Evolutionary conservation across 306 rosid species (phyloP), one percentile per base, ranked within the genome.

Genomic region (Fagus sylvatica): DNA sequence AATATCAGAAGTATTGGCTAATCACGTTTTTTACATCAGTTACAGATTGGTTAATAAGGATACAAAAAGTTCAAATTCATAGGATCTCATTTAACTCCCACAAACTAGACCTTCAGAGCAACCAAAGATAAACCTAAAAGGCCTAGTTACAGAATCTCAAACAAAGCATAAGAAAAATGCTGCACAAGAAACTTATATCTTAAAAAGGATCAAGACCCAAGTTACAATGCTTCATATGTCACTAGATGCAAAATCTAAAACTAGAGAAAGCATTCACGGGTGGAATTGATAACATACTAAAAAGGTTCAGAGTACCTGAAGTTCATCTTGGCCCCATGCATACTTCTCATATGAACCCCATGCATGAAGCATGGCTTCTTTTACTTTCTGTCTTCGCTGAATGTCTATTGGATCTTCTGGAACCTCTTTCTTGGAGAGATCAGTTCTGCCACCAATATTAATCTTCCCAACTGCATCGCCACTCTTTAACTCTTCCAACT

Each of bases 241-340:
- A 10, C 36, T 16, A 8, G 5, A 53, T 53, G 49, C 6, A 53
- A 13, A 72, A 16, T 40, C 3, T 17, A n/a, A 53, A 33, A 12
- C 48, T 17, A 36, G 36, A 66, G 30, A 32, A 34, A 78, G 49
- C 53, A 54, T 5, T 16, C 3, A 7, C 8, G 3, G 8, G 32
- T 69, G 46, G 32, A 56, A 54, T 34, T 51, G 16, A 37, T 17
- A 57, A 43, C 53, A 19, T 22, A 53, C 53, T 28, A 54, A 40
- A 71, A 65, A n/a, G 37, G 34, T 39, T 62, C 71, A 36, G 66
- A n/a, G 57, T 80, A 93, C 99, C 96, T 95, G 99, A 84, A 96
- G 98, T 88, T 96, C 99, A 79, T 96, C 99, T 79, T 93, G 93
- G 56, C 98, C 99, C 99, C 99, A 96, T 12, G 99, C 98, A 81